Base-by-base conservation (phyloP, 257 asterid genomes). In the Orobanche coerulescens region DNA sequence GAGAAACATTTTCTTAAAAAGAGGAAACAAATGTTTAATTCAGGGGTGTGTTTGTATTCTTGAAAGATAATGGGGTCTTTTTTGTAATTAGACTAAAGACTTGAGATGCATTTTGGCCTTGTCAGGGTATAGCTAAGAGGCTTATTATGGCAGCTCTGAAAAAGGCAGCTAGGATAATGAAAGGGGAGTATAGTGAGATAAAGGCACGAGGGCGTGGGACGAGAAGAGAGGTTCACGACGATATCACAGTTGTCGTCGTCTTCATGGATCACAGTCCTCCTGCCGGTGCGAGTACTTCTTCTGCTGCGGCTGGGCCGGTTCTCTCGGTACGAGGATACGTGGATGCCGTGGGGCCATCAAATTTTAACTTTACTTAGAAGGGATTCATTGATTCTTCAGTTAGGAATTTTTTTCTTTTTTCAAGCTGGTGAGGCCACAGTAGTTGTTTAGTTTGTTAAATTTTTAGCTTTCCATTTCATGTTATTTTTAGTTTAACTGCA, bases 81-180 rank as follows among this genome's bases (percentile, higher is more conserved):
- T n/a, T n/a, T n/a, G n/a, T n/a, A n/a, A n/a, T n/a, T n/a, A n/a
- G n/a, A n/a, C n/a, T n/a, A n/a, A n/a, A n/a, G n/a, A n/a, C n/a
- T n/a, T n/a, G n/a, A n/a, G n/a, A n/a, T n/a, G n/a, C n/a, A n/a
- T n/a, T n/a, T n/a, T n/a, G n/a, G n/a, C n/a, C n/a, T n/a, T n/a
- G n/a, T 4, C 65, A 89, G 96, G 97, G 93, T 16, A 79, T 87
- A 66, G 95, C 95, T 48, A 81, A 82, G 63, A 82, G 85, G 51
- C 90, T 90, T 15, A 2, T 87, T 46, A 65, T 68, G 36, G 16
- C 70, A 15, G 95, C 95, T 6, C 7, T 90, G 79, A 53, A 66
- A 5, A 75, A 39, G 62, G 93, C 90, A 1, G 82, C 74, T 26
- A 58, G 62, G 66, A 70, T n/a, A 54, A 69, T 76, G 16, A 52